These are phyloP conservation scores for Exserohilum rostratum DNA, from an alignment of 2,329 filamentous ascomycete genomes.

Conservation along the genomic window DNA sequence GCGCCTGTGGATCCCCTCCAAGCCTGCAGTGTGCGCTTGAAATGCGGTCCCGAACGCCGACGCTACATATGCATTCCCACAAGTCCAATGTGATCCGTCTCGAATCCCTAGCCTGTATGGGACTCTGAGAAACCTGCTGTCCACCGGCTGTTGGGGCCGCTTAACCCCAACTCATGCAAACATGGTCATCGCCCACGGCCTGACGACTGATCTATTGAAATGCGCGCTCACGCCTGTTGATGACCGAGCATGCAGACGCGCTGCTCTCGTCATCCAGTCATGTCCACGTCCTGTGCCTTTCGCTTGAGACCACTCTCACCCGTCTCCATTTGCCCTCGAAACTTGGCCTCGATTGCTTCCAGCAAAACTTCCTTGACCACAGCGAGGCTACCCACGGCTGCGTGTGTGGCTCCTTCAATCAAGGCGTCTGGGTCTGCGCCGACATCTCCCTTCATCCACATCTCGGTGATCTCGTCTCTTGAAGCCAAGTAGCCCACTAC, in stretches of 20 bases:
- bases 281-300: conserved; percentile 41
- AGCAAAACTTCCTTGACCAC: conserved; percentile 67
- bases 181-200: neutral
- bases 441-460: conserved; percentile 86
- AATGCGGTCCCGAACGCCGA: conserved; percentile 1
- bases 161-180: neutral
- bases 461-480: conserved; percentile 88
- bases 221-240: neutral
- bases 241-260: neutral
- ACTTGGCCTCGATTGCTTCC: conserved; percentile 52
- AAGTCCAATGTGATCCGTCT: neutral
- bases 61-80: conserved; percentile 7
- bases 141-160: neutral
- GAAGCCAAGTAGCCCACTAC: conserved; percentile 87
- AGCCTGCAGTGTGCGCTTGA: conserved; percentile 6
- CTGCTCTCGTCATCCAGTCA: conserved; percentile 35
- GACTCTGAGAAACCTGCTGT: neutral
- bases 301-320: conserved; percentile 29
- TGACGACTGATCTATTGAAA: neutral
- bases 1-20: conserved; percentile 1
- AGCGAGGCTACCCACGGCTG: conserved; percentile 63
- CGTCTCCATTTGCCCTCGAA: conserved; percentile 27
- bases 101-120: neutral
- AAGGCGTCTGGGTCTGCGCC: conserved; percentile 58
- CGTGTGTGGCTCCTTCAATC: conserved; percentile 68